phyloP scores from a whole-genome alignment of 2,329 filamentous ascomycete genomes.

The Colletotrichum tofieldiae region DNA sequence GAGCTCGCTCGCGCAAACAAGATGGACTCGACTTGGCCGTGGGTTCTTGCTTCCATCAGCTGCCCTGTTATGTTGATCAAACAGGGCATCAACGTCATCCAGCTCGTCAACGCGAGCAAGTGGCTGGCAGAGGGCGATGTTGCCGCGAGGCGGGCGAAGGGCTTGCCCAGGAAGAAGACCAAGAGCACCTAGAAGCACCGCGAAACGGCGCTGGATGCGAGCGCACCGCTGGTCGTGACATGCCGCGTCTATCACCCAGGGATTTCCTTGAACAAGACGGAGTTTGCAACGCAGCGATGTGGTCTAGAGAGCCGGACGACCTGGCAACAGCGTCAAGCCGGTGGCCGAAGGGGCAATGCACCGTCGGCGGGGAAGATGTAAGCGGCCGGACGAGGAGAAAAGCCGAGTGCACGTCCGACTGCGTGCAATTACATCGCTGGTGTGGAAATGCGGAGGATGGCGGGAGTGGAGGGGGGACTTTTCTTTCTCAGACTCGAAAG shows the following conservation, averaged over 20 bases:
- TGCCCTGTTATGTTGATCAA: slow-evolving; percentile 92
- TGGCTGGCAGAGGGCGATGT: slow-evolving; percentile 95
- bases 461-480: not conserved
- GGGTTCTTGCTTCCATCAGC: slow-evolving; percentile 85
- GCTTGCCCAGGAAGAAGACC: slow-evolving; percentile 65
- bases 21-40: slow-evolving; percentile 78
- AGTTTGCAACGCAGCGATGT: not conserved
- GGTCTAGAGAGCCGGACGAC: not conserved
- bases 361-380: not conserved
- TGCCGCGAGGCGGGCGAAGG: slow-evolving; percentile 69
- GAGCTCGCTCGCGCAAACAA: slow-evolving; percentile 96
- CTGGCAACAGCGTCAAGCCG: not conserved
- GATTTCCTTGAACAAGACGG: not conserved
- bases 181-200: slow-evolving; percentile 29
- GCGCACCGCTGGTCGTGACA: not conserved
- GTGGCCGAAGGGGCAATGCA: too few relatives aligned
- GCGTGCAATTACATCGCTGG: not conserved
- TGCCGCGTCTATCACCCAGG: not conserved
- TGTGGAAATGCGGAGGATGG: not conserved
- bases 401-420: not conserved
- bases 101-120: slow-evolving; percentile 92
- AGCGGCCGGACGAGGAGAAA: not conserved
- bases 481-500: not conserved
- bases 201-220: not conserved
- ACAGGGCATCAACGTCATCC: slow-evolving; percentile 94